phyloP scores from a whole-genome alignment of 2,329 filamentous ascomycete genomes.

The Ramichloridium luteum region DNA sequence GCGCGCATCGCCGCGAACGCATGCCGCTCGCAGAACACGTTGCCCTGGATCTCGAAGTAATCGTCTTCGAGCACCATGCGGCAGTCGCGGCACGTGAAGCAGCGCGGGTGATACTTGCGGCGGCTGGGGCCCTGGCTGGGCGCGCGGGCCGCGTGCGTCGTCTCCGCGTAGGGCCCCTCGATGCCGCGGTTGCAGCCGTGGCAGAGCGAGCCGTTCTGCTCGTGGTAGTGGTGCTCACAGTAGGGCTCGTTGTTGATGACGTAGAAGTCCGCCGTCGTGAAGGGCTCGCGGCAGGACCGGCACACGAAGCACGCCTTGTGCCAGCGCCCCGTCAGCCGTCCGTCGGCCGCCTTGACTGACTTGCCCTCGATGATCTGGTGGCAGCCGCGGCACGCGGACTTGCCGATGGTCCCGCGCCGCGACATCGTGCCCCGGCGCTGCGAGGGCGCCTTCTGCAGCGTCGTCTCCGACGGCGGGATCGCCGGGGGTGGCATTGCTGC shows the following conservation, averaged over 20 bases:
- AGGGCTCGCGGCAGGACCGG: conserved; percentile 66
- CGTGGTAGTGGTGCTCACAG: conserved; percentile 86
- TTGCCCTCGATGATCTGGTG: conserved; percentile 69
- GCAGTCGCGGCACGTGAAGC: conserved; percentile 76
- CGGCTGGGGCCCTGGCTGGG: conserved; percentile 38
- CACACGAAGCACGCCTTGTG: conserved; percentile 95
- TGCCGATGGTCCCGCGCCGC: conserved; percentile 34
- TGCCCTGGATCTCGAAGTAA: conserved; percentile 79
- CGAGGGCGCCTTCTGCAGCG: conserved; percentile 11
- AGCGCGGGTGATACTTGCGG: conserved; percentile 75
- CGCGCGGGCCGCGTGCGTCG: conserved; percentile 26
- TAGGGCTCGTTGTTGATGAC: conserved; percentile 79
- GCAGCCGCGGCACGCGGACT: conserved; percentile 77
- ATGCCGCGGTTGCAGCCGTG: conserved; percentile 70
- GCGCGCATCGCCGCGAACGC: conserved; percentile 42
- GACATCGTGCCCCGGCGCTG: conserved; percentile 32
- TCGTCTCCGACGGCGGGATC: conserved; percentile 7
- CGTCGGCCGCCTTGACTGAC: conserved; percentile 86
- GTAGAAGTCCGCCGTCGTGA: conserved; percentile 83
- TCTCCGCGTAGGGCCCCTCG: conserved; percentile 86
- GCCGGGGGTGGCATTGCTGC: conserved; percentile 8
- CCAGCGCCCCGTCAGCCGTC: conserved; percentile 80
- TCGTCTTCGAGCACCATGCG: conserved; percentile 62
- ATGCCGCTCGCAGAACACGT: conserved; percentile 76
- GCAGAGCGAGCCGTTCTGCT: conserved; percentile 78